These are phyloP conservation scores for Thraustochytrium striatum DNA, from an alignment of 352 stramenopile genomes.

Conservation along the genomic window DNA sequence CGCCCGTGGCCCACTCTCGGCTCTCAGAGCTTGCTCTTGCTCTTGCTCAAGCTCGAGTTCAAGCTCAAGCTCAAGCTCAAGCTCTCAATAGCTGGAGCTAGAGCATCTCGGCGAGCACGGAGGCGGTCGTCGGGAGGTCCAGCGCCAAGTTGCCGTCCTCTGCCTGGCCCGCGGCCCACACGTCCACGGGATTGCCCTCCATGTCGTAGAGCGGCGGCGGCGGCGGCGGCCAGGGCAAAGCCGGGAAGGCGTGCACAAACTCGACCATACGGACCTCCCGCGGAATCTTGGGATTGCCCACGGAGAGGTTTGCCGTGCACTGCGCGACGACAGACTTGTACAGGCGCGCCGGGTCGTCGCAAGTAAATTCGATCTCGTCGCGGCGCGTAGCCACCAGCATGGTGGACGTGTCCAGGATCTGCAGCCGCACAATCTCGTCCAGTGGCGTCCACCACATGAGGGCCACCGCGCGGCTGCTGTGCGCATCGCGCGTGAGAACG, in stretches of 20 bases:
- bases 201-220: slow-evolving; percentile 16
- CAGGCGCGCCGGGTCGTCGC: neutral
- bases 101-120: neutral
- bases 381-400: slow-evolving; percentile 6
- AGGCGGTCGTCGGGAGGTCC: slow-evolving; percentile 32
- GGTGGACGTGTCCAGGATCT: neutral
- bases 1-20: no score
- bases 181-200: neutral
- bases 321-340: slow-evolving; percentile 35
- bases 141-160: neutral
- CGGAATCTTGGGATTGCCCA: slow-evolving; percentile 19
- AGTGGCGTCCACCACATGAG: slow-evolving; percentile 30
- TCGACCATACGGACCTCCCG: slow-evolving; percentile 8
- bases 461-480: slow-evolving; percentile 17
- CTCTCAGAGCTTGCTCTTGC: no score
- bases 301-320: slow-evolving; percentile 34
- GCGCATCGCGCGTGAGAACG: slow-evolving; percentile 15
- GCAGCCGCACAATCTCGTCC: slow-evolving; percentile 28
- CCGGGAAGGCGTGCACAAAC: slow-evolving; percentile 16
- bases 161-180: neutral
- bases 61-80: no score
- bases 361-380: slow-evolving; percentile 14
- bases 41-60: no score
- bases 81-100: no score
- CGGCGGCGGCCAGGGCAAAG: slow-evolving; percentile 22